These are phyloP conservation scores for Psilocybe subaeruginosa DNA, from an alignment of 768 basidiomycete genomes.

Conservation along the genomic window DNA sequence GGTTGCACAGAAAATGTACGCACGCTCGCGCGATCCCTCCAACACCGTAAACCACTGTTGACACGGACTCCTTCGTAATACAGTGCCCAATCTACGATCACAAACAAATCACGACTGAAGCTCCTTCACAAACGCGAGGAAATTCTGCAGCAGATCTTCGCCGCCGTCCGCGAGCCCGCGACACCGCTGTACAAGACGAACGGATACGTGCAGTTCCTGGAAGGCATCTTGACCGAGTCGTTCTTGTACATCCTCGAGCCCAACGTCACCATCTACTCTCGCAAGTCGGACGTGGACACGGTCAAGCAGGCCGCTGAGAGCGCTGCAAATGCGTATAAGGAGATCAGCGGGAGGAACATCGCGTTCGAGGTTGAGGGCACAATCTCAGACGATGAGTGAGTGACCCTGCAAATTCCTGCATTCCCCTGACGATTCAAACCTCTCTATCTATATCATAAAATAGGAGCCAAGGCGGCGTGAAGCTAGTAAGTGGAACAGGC, in stretches of 20 bases:
- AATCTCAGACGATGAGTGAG: slow-evolving; percentile 71
- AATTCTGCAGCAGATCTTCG: slow-evolving; percentile 87
- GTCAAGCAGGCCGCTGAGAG: slow-evolving; percentile 64
- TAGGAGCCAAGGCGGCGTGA: slow-evolving; percentile 82
- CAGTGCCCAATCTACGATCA: slow-evolving; percentile 93
- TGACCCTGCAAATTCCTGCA: slow-evolving; percentile 8
- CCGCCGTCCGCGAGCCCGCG: slow-evolving; percentile 65
- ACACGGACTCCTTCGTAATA: background rate
- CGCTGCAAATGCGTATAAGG: slow-evolving; percentile 70
- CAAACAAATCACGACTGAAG: slow-evolving; percentile 93
- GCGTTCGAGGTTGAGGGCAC: slow-evolving; percentile 60
- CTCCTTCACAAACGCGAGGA: slow-evolving; percentile 92
- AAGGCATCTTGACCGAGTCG: slow-evolving; percentile 85
- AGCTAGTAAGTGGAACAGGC: slow-evolving; percentile 67
- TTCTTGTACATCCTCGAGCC: slow-evolving; percentile 84
- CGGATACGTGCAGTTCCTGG: slow-evolving; percentile 79
- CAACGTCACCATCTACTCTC: slow-evolving; percentile 63
- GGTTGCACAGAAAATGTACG: slow-evolving; percentile 95
- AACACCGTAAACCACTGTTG: background rate
- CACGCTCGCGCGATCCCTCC: slow-evolving; percentile 29
- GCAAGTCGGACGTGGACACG: slow-evolving; percentile 65
- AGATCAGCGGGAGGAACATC: slow-evolving; percentile 74
- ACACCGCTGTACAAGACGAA: slow-evolving; percentile 65
- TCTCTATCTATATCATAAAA: background rate
- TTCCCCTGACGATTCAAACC: background rate